Base-by-base conservation (phyloP, 1,139 yeast genomes). In the Hyphopichia burtonii region DNA sequence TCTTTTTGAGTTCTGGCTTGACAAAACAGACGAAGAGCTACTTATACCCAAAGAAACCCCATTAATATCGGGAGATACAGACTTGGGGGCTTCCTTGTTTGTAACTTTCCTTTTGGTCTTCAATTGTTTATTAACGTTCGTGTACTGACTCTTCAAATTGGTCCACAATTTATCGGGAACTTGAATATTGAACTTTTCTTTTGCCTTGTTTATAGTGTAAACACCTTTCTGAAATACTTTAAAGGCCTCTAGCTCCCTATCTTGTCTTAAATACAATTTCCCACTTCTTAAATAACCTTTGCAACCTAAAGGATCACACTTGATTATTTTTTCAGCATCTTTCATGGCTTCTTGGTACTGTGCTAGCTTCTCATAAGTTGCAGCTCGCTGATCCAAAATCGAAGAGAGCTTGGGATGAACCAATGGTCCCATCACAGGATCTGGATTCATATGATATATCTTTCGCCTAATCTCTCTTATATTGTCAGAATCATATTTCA, bases 231-330 rank as follows among this genome's bases (percentile, higher is more conserved):
- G 72, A 44, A 71, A 71, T 5, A 55, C 55, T 31, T 66, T 61
- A 47, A 65, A 71, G 0, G 86, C 83, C 23, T 71, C 76, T 1
- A 55, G 41, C 6, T 66, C 59, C 32, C 65, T 56, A 0, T 62
- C 59, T 42, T 60, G 44, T 8, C 52, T 44, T 38, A 58, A 51
- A 19, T 72, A 58, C 2, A 80, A 48, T 51, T 80, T 82, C 2
- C 81, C 79, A 1, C 66, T 56, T 38, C 89, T 56, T 22, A 83
- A 59, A 50, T 82, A 82, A 1, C 86, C 83, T 55, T 78, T 82
- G 48, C 83, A 69, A 34, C 80, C 75, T 36, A 72, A 61, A 0
- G 87, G 86, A 38, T 82, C 86, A 2, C 68, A 42, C 16, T 59
- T 54, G 2, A 76, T 61, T 49, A 78, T 60, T 35, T 53, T 61